Evolutionary conservation across 768 basidiomycete genomes (phyloP), one percentile per base, ranked within the genome.

Genomic region (Chlorophyllum brunneum): DNA sequence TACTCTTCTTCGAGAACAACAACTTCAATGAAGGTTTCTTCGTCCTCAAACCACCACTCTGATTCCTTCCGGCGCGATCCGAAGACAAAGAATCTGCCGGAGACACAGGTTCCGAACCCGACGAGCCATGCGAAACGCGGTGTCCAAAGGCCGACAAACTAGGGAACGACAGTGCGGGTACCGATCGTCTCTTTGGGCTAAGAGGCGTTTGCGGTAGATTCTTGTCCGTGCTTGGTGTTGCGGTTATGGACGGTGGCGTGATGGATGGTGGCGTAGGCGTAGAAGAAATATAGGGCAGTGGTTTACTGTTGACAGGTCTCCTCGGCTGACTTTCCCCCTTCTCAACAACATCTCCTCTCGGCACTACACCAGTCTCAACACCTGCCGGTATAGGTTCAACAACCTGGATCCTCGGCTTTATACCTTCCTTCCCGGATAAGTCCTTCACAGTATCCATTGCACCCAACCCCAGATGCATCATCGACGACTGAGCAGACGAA

Each of bases 11-110:
- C 5, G 85, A 74, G 64, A 89, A 85, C 16, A 88, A 70, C 15
- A 87, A 68, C 44, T 81, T 81, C 51, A 88, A 66, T 2, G 87
- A 88, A 0, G 88, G 85, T 45, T 83, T 85, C 67, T 85, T 88
- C 54, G 75, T 47, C 59, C 73, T 63, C 52, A 59, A 43, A 70
- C 72, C 48, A 63, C 65, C 22, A 67, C 62, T 41, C 63, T 58
- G 26, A 65, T 65, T 46, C 68, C 67, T 36, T 69, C 68, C 29
- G 37, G 7, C 11, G n/a, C 23, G 15, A 5, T 23, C 41, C 9
- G 48, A 22, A 13, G 18, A 4, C 18, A 30, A 30, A 4, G 63
- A 45, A 10, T 62, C 57, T 41, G 37, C 56, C 29, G 38, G 54
- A 59, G 55, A 61, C 55, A 27, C 34, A 15, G 29, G 27, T 38